Evolutionary conservation across 1,284 basidiomycete genomes (phyloP), one percentile per base, ranked within the genome.

Genomic region (Boletus sp.): DNA sequence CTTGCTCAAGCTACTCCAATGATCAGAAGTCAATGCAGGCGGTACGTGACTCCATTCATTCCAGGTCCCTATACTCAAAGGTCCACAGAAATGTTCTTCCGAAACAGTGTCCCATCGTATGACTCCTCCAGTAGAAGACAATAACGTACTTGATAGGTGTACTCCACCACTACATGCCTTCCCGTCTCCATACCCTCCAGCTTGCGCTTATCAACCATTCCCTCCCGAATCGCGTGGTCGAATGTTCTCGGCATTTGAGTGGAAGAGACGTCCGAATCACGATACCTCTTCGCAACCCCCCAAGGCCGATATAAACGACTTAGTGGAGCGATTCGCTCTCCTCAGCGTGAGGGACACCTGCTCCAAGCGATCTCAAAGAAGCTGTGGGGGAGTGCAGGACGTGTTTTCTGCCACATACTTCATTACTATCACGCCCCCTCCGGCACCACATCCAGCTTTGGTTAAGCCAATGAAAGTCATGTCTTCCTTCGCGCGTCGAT

Each of bases 141-240:
- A 22, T 7, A 18, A 33, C 12, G 33, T 49, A 11, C 45, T 55
- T 36, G 36, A 49, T 55, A 20, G 45, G 11, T 27, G n/a, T 33
- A 47, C 29, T 47, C 53, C 65, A 1, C 71, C 78, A 1, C 60
- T 59, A 0, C 75, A 79, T 53, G 77, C 76, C 0, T 80, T 75
- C 48, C 79, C 79, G 2, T 47, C 67, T 0, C 33, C 55, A 0
- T 80, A 73, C 55, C 65, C 71, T 9, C 65, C 67, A 1, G 4
- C 52, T 3, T 67, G 64, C 45, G 9, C 59, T 1, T 62, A 69
- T 35, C 57, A 75, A 50, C 69, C 71, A 2, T 73, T 76, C 54
- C 68, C 71, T 43, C 33, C 20, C 20, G 61, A 52, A 46, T 27
- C 42, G 31, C 24, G n/a, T 33, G n/a, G n/a, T 47, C 46, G 22